A percentile compares a stretch with the other conserved stretches of the same genome.
phyloP scores from a whole-genome alignment of 345 rosid genomes.

The Citrus australasica region DNA sequence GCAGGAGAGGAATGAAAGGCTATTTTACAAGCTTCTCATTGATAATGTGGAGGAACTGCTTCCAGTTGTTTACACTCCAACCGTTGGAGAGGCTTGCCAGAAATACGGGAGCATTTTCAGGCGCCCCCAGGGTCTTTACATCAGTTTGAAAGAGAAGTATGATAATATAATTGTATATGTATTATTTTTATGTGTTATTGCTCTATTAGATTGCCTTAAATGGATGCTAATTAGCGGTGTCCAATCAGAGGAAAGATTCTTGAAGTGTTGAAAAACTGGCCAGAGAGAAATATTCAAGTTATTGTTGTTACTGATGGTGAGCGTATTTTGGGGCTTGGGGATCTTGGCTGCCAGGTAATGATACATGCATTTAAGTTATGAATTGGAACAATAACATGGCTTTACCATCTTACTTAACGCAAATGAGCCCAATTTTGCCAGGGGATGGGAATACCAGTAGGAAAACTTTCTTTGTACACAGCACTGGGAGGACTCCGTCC shows the following conservation, averaged over 20 bases:
- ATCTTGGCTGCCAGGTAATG: slow-evolving; percentile 97
- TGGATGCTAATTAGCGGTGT: slow-evolving; percentile 11
- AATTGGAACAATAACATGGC: not conserved
- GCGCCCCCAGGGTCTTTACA: slow-evolving; percentile 92
- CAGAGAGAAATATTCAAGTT: slow-evolving; percentile 84
- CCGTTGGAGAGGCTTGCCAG: slow-evolving; percentile 98
- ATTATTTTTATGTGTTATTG: not conserved
- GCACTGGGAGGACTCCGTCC: slow-evolving; percentile 91
- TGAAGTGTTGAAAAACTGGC: slow-evolving; percentile 95
- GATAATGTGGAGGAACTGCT: slow-evolving; percentile 92
- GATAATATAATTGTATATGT: slow-evolving; percentile 3
- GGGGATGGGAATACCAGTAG: slow-evolving; percentile 98
- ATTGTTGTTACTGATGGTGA: slow-evolving; percentile 99
- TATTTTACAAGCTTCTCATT: slow-evolving; percentile 88
- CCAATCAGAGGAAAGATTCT: slow-evolving; percentile 78
- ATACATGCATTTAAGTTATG: not conserved
- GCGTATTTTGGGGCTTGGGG: slow-evolving; percentile 93
- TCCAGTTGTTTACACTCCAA: slow-evolving; percentile 93
- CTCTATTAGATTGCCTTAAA: not conserved
- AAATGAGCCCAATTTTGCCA: slow-evolving; percentile 18
- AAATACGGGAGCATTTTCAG: slow-evolving; percentile 92
- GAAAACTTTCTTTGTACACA: slow-evolving; percentile 81
- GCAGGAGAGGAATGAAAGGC: slow-evolving; percentile 90
- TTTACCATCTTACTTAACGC: not conserved
- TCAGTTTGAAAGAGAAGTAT: slow-evolving; percentile 93